Conservation (phyloP, 805 yeast genomes). For the Tetrapisispora taiwanensis region DNA sequence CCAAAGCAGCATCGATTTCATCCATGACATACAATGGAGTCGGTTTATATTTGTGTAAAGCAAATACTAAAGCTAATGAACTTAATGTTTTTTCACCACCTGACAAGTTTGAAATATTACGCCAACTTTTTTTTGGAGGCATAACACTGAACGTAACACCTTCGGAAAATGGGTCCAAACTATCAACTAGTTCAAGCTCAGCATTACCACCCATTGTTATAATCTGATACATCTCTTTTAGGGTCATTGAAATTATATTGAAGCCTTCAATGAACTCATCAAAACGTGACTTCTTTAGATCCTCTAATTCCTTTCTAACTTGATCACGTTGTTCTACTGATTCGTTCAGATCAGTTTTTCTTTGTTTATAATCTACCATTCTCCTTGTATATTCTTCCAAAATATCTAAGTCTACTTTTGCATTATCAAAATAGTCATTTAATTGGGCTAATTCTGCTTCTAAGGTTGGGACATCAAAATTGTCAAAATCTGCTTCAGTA, state of each 20-base stretch:
- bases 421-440: conserved; percentile 44
- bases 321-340: conserved; percentile 61
- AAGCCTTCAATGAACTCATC: conserved; percentile 94
- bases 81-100: conserved; percentile 98
- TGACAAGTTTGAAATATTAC: conserved; percentile 83
- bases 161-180: conserved; percentile 95
- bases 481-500: conserved; percentile 41
- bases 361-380: conserved; percentile 48
- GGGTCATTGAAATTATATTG: conserved; percentile 69
- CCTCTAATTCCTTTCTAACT: conserved; percentile 51
- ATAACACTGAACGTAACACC: conserved; percentile 94
- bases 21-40: conserved; percentile 98
- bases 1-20: conserved; percentile 97
- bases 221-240: conserved; percentile 96
- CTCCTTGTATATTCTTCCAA: conserved; percentile 68
- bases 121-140: conserved; percentile 99
- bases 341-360: conserved; percentile 56
- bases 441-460: conserved; percentile 44
- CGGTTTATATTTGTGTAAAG: conserved; percentile 90
- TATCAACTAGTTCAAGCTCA: conserved; percentile 88
- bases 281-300: conserved; percentile 58
- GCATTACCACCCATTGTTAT: conserved; percentile 99
- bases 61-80: conserved; percentile 91
- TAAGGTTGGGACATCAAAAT: conserved; percentile 39
- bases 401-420: conserved; percentile 61